Evolutionary conservation across 345 rosid species (phyloP), one percentile per base, ranked within the genome.

Genomic region (Salix caprea): DNA sequence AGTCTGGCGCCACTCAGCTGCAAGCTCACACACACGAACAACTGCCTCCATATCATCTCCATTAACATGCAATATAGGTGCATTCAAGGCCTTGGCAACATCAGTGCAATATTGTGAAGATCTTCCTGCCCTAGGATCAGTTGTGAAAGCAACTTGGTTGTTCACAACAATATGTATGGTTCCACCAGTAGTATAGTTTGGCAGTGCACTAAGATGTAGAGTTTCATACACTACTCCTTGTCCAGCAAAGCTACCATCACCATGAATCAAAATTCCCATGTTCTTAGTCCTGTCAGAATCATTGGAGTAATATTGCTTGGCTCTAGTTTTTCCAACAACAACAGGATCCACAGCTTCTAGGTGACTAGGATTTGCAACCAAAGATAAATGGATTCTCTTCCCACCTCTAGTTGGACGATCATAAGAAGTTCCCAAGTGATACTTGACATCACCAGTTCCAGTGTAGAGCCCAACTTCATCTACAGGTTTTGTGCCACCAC

Each of bases 391-490:
- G 67, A 92, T 91, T 85, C 91, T 90, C 76, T 89, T 89, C 70
- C 93, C 97, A 79, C 94, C 97, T 81, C 97, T 84, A 36, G 97
- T 92, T 72, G 97, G 97, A 11, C 97, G 89, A 78, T 92, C 97
- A 84, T 90, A 92, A 71, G 97, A 92, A 74, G 94, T 92, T 73
- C 94, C 97, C 85, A 90, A 80, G 84, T 92, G 94, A 80, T 92
- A 92, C 70, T 92, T 92, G 60, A 90, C 97, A 85, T 89, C 97
- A 75, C 97, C 94, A 46, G 97, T 92, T 37, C 97, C 93, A 0
- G 93, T 92, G 82, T 92, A 92, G 37, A 88, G 88, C 61, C 97
- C 97, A 62, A 88, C 88, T 85, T 90, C 97, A 85, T 90, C 97
- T 13, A 89, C 91, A 54, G 97, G 94, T 82, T 65, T 92, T 37